These are phyloP conservation scores for Teratosphaeria nubilosa DNA, from an alignment of 2,329 filamentous ascomycete species.

Conservation along the genomic window DNA sequence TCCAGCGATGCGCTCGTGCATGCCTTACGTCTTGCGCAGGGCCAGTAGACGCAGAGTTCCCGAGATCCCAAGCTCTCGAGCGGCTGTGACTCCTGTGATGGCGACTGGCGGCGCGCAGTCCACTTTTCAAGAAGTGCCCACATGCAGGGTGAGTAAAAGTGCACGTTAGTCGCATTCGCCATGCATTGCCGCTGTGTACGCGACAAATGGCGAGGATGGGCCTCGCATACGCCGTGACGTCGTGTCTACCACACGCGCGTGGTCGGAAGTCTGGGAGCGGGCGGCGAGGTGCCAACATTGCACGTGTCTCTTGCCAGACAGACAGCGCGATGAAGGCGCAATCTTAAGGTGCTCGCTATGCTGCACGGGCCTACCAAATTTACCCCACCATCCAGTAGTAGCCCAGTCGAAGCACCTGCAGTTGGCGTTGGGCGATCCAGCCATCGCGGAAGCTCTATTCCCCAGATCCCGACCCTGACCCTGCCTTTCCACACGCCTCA, in stretches of 20 bases:
- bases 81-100: neutral
- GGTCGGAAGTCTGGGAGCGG: neutral
- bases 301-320: neutral
- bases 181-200: neutral
- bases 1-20: neutral
- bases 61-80: neutral
- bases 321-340: neutral
- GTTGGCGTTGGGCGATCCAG: neutral
- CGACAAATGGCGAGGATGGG: neutral
- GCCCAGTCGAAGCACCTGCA: neutral
- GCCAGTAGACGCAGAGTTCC: neutral
- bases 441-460: neutral
- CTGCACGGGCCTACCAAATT: neutral
- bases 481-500: neutral
- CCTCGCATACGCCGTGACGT: neutral
- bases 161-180: neutral
- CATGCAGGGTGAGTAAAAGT: neutral
- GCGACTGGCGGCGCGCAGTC: neutral
- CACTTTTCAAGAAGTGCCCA: neutral
- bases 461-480: neutral
- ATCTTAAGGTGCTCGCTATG: neutral
- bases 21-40: neutral
- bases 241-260: neutral
- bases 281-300: too few species aligned
- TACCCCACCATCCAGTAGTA: neutral